A percentile compares a stretch with the other conserved stretches of the same genome.
Conservation (phyloP, 164 flowering plant species). For the Paratinospora sagittata region DNA sequence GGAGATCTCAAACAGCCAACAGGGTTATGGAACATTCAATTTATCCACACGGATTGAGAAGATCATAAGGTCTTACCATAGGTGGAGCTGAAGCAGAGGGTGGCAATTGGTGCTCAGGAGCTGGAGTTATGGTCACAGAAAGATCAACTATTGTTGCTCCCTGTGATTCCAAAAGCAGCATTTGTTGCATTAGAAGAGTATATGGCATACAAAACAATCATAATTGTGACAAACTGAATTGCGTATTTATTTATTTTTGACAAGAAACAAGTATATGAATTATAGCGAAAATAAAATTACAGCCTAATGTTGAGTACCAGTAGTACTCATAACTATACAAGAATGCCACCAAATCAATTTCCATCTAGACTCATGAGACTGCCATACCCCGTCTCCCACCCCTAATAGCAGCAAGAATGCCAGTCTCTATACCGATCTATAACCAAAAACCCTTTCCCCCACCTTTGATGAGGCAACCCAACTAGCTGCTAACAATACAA, state of each 20-base stretch:
- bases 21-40: not conserved
- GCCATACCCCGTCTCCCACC: no score
- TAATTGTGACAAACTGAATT: not conserved
- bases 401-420: no score
- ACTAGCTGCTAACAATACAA: no score
- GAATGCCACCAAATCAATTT: no score
- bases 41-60: not conserved
- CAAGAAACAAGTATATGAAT: no score
- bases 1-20: conserved; percentile 6
- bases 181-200: not conserved
- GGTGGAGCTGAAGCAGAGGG: conserved; percentile 39
- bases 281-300: no score
- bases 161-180: conserved; percentile 34
- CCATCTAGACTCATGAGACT: no score
- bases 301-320: no score
- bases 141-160: conserved; percentile 92
- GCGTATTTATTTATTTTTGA: not conserved
- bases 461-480: no score
- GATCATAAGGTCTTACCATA: conserved; percentile 30
- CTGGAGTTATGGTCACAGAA: conserved; percentile 56
- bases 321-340: no score
- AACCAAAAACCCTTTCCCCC: no score
- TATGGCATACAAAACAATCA: not conserved
- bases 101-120: conserved; percentile 68
- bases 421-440: no score